Evolutionary conservation across 75 land plant genomes (phyloP), one percentile per base, ranked within the genome.

Genomic region (Sequoiadendron giganteum): DNA sequence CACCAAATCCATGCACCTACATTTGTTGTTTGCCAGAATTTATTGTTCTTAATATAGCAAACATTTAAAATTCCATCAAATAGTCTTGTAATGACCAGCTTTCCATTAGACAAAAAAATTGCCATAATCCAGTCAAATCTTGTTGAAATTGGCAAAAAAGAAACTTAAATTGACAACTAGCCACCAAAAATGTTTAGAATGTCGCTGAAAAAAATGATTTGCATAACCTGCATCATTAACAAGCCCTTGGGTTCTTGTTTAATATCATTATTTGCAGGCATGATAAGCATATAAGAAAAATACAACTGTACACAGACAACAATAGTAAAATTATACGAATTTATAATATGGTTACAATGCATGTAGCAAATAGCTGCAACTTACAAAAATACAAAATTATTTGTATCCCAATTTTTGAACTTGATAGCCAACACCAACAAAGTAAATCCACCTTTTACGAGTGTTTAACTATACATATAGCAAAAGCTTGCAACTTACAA

Each of bases 401-500:
- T 88, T 30, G 87, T 89, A 76, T 88, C 82, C n/a, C 75, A 25
- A 56, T 85, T 88, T 86, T 89, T 88, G 5, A 56, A 47, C 76
- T 89, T 89, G 65, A 90, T 92, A 76, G 58, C 92, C 73, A 76
- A 34, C 10, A 25, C 54, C 30, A 84, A 14, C 3, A 84, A 48
- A 38, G 30, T 18, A 58, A 32, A 14, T 39, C 30, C 58, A n/a
- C 19, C 21, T 32, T 52, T 30, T 54, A 52, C 2, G n/a, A 56
- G 14, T 45, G 49, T 19, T 75, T 36, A 30, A 65, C 47, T n/a
- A 86, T 45, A 42, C 85, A 54, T 55, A 30, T 19, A 42, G 87
- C 61, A 45, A 55, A 88, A 36, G 52, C 47, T 58, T 28, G 47
- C 16, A 76, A 86, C 92, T 61, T 92, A 96, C 97, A 82, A 95